Percentiles rank a stretch among this genome's conserved stretches.
Conservation (phyloP, 345 rosid species). For the Eucalyptus sp. region DNA sequence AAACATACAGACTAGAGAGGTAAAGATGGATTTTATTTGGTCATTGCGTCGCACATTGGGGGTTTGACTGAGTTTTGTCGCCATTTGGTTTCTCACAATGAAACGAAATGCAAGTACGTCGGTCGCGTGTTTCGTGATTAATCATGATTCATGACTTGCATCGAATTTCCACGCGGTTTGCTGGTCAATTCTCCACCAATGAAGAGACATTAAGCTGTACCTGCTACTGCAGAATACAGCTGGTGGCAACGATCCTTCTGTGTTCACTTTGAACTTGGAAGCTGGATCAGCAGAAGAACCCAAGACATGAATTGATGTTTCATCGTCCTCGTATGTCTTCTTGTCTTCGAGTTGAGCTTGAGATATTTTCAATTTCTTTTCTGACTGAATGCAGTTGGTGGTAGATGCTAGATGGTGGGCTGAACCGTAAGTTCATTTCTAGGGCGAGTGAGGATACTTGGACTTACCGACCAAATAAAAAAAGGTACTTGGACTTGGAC, state of each 20-base stretch:
- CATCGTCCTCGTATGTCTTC: not conserved
- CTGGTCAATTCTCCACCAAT: not conserved
- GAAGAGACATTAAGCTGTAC: not conserved
- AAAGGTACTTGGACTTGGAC: not conserved
- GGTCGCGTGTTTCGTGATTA: not conserved
- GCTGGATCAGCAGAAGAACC: not conserved
- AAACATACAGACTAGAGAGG: no score
- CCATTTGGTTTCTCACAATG: not conserved
- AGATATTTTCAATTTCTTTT: not conserved
- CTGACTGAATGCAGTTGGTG: not conserved
- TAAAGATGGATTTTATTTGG: not conserved
- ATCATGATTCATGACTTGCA: not conserved
- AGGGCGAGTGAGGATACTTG: not conserved
- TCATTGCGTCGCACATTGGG: not conserved
- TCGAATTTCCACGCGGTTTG: not conserved
- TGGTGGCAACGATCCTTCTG: not conserved
- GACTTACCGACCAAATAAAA: no score
- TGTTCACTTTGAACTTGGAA: not conserved
- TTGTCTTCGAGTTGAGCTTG: not conserved
- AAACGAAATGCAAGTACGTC: not conserved
- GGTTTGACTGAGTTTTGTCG: not conserved
- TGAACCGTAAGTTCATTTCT: not conserved
- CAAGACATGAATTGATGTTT: not conserved
- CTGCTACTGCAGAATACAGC: not conserved
- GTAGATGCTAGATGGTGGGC: not conserved